phyloP scores from a whole-genome alignment of 495 filamentous ascomycete species.

The Articulospora tetracladia region DNA sequence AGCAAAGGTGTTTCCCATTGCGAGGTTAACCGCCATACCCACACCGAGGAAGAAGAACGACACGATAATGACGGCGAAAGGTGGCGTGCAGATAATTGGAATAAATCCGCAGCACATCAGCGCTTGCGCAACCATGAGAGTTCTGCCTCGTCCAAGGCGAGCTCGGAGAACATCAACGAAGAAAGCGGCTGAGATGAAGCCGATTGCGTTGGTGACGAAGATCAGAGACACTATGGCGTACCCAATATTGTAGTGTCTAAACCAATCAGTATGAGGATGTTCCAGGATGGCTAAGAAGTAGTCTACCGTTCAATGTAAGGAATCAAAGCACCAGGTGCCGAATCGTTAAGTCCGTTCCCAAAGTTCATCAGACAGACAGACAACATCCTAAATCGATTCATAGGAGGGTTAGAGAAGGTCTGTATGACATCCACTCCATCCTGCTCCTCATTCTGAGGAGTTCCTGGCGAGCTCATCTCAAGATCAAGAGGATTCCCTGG shows the following conservation, averaged over 20 bases:
- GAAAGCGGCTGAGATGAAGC: conserved; percentile 71
- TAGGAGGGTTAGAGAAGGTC: conserved; percentile 47
- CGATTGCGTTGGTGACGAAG: conserved; percentile 73
- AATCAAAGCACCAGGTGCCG: conserved; percentile 67
- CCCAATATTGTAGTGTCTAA: conserved; percentile 61
- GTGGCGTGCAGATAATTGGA: conserved; percentile 60
- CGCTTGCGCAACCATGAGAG: conserved; percentile 53
- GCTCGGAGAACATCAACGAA: conserved; percentile 54
- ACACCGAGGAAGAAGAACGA: conserved; percentile 66
- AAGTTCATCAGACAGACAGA: conserved; percentile 49
- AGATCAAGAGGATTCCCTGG: conserved; percentile 45
- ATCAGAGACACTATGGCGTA: conserved; percentile 75
- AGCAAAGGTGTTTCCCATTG: conserved; percentile 72
- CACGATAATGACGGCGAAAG: conserved; percentile 62
- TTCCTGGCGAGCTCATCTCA: conserved; percentile 47
- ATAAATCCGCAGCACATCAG: conserved; percentile 50
- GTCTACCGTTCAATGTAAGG: conserved; percentile 59
- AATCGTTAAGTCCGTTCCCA: conserved; percentile 56
- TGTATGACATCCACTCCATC: conserved; percentile 41
- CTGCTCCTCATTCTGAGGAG: conserved; percentile 29
- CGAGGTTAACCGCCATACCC: conserved; percentile 61
- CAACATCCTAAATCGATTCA: conserved; percentile 46
- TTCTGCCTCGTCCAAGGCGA: conserved; percentile 59
- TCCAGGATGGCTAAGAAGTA: background rate
- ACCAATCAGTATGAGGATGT: conserved; percentile 18